Evolutionary conservation across 768 basidiomycete species (phyloP).

Genomic region (Lactarius hatsudake): DNA sequence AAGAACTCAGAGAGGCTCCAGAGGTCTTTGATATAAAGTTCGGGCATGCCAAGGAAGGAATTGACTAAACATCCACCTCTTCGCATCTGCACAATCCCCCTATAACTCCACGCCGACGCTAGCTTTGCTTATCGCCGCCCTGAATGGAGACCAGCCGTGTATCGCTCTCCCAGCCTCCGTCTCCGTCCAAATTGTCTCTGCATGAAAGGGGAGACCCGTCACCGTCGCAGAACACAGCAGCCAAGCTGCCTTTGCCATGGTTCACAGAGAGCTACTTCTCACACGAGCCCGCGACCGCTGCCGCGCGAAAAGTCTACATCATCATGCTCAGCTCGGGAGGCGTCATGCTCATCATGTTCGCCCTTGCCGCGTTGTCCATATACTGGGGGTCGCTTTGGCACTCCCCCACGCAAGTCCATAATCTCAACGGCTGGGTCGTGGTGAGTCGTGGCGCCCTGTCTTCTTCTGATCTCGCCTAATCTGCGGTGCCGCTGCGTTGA

Average conservation of each 20-base stretch:
- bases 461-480: neutral
- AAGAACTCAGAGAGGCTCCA: no score
- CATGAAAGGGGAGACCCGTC: neutral
- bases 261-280: slow-evolving; percentile 28
- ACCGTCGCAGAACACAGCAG: neutral
- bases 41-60: neutral
- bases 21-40: no score
- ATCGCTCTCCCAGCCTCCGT: neutral
- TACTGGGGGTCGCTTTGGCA: slow-evolving; percentile 61
- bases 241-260: slow-evolving; percentile 15
- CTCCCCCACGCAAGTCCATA: slow-evolving; percentile 37
- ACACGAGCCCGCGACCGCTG: slow-evolving; percentile 25
- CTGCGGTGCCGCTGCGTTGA: neutral
- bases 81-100: neutral
- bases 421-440: slow-evolving; percentile 55
- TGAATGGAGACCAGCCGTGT: neutral
- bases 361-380: slow-evolving; percentile 51
- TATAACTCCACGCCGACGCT: neutral
- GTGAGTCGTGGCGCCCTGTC: slow-evolving; percentile 37
- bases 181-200: neutral
- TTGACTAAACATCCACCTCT: neutral
- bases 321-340: slow-evolving; percentile 40
- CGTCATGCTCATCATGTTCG: slow-evolving; percentile 37
- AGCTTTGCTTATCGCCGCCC: neutral
- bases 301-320: slow-evolving; percentile 41